Conservation (phyloP, 257 asterid genomes). For the Eucommia ulmoides region DNA sequence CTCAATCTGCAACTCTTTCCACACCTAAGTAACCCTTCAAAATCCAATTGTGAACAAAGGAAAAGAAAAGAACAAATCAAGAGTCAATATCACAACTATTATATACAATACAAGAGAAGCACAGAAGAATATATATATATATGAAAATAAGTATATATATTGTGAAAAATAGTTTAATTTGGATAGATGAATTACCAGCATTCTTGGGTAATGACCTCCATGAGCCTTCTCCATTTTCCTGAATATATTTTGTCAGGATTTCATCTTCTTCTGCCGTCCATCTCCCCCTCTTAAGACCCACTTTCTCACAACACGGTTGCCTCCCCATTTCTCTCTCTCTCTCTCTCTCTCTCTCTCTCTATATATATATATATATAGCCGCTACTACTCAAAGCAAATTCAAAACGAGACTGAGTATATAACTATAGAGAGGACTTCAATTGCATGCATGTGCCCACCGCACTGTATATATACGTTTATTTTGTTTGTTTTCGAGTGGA, state of each 20-base stretch:
- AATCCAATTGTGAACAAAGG: neutral
- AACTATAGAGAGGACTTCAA: neutral
- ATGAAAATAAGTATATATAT: too few relatives aligned
- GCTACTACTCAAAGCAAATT: neutral
- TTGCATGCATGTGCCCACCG: neutral
- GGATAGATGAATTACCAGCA: slow-evolving; percentile 64
- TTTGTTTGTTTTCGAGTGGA: neutral
- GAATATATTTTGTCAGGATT: slow-evolving; percentile 41
- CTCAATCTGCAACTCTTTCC: slow-evolving; percentile 87
- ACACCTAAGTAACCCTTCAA: slow-evolving; percentile 58
- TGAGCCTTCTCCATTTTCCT: slow-evolving; percentile 69
- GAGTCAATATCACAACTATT: neutral
- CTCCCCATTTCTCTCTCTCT: slow-evolving; percentile 90
- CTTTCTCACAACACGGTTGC: slow-evolving; percentile 88
- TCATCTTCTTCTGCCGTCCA: slow-evolving; percentile 89
- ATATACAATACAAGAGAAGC: too few relatives aligned
- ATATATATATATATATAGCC: neutral
- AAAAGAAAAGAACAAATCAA: neutral
- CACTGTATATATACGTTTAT: neutral
- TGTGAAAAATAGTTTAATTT: too few relatives aligned
- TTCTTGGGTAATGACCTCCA: slow-evolving; percentile 87
- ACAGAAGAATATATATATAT: too few relatives aligned
- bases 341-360: too few relatives aligned
- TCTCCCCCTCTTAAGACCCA: slow-evolving; percentile 68
- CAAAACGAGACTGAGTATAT: neutral